A percentile compares a stretch with the other conserved stretches of the same genome.
phyloP scores from a whole-genome alignment of 2,329 filamentous ascomycete genomes.

The Fusarium burgessii region DNA sequence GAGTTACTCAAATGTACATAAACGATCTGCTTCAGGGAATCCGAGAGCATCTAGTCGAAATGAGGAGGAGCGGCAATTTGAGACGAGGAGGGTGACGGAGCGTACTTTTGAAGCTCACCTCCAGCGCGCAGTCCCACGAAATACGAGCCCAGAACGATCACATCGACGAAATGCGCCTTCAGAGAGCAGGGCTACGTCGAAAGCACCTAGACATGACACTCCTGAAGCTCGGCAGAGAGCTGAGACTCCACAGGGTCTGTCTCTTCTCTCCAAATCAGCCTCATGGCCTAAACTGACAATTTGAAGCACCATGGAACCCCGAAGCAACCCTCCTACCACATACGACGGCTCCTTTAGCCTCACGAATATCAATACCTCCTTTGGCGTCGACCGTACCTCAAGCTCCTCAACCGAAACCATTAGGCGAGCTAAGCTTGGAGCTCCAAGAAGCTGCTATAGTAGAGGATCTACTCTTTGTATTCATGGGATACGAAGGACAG shows the following conservation, averaged over 20 bases:
- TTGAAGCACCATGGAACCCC: conserved; percentile 77
- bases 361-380: conserved; percentile 72
- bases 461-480: conserved; percentile 92
- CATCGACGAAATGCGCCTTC: conserved; percentile 55
- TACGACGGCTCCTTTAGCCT: conserved; percentile 79
- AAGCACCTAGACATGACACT: conserved; percentile 56
- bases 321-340: conserved; percentile 78
- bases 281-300: conserved; percentile 35
- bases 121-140: conserved; percentile 70
- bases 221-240: conserved; percentile 59
- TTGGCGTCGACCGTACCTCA: conserved; percentile 80
- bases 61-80: conserved; percentile 57
- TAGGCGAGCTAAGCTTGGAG: conserved; percentile 80
- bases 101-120: conserved; percentile 68
- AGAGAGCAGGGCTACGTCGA: conserved; percentile 54
- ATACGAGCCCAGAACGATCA: conserved; percentile 69
- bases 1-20: conserved; percentile 59
- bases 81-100: conserved; percentile 68
- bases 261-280: neutral
- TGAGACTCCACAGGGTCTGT: conserved; percentile 64
- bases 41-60: conserved; percentile 62
- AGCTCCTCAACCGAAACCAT: conserved; percentile 75
- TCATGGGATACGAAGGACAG: conserved; percentile 99
- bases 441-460: conserved; percentile 88
- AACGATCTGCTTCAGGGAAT: conserved; percentile 69